These are phyloP conservation scores for Elsinoe arachidis DNA, from an alignment of 2,329 filamentous ascomycete species.

Conservation along the genomic window DNA sequence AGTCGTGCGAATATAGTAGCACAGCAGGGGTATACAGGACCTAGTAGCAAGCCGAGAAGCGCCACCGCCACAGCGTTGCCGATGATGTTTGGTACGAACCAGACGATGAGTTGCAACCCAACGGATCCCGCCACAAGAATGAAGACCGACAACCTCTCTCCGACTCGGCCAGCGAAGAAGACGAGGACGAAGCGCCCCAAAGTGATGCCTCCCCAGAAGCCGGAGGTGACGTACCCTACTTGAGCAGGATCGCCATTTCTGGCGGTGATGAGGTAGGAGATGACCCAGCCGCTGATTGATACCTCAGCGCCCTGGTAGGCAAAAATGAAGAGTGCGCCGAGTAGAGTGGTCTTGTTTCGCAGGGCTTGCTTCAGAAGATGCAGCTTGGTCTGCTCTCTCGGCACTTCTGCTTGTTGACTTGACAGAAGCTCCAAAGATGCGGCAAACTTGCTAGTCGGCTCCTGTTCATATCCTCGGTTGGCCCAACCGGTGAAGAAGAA, in stretches of 20 bases:
- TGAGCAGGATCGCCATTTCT: constrained; percentile 59
- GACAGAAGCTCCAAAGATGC: constrained; percentile 36
- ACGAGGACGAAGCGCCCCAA: constrained; percentile 57
- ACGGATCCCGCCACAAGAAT: constrained; percentile 52
- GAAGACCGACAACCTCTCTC: constrained; percentile 63
- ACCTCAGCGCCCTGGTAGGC: constrained; percentile 81
- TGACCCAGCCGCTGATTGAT: constrained; percentile 76
- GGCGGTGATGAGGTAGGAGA: constrained; percentile 69
- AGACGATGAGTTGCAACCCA: constrained; percentile 66
- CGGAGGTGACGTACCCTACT: constrained; percentile 72
- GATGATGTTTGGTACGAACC: constrained; percentile 68
- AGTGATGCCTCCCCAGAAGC: constrained; percentile 49
- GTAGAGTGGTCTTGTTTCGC: constrained; percentile 52
- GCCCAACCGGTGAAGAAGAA: constrained; percentile 54
- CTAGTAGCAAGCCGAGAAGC: constrained; percentile 65
- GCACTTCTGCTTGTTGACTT: constrained; percentile 26
- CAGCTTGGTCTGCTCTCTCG: constrained; percentile 31
- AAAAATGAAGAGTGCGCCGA: constrained; percentile 76
- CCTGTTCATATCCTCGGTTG: constrained; percentile 62
- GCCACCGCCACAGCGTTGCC: constrained; percentile 40
- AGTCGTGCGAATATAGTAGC: constrained; percentile 54
- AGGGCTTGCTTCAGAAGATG: constrained; percentile 44
- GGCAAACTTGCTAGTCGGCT: constrained; percentile 40
- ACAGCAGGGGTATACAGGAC: constrained; percentile 70
- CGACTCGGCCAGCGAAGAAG: constrained; percentile 55